phyloP scores from a whole-genome alignment of 805 yeast genomes.

The Candida orba region DNA sequence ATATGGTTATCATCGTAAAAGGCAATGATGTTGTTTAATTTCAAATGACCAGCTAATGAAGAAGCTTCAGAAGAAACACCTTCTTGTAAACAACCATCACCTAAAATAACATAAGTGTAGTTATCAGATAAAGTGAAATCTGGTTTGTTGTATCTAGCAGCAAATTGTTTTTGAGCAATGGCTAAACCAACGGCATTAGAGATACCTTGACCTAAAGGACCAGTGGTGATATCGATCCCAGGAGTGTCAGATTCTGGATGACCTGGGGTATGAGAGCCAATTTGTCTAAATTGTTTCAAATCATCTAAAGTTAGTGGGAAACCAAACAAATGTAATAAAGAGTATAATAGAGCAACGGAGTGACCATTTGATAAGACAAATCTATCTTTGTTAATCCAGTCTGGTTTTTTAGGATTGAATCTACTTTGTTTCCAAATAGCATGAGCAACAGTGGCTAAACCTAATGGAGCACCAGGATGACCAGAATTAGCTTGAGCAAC shows the following conservation, averaged over 20 bases:
- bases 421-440: constrained; percentile 72
- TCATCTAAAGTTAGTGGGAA: constrained; percentile 77
- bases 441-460: constrained; percentile 94
- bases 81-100: constrained; percentile 98
- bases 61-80: constrained; percentile 94
- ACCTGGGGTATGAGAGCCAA: constrained; percentile 90
- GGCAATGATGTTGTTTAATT: constrained; percentile 88
- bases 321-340: constrained; percentile 80
- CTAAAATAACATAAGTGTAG: constrained; percentile 73
- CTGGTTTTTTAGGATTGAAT: constrained; percentile 86
- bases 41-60: constrained; percentile 93
- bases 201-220: constrained; percentile 98
- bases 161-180: constrained; percentile 85
- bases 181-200: constrained; percentile 95
- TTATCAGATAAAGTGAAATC: constrained; percentile 64
- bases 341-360: constrained; percentile 85
- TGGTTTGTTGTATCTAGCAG: constrained; percentile 92
- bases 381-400: constrained; percentile 93
- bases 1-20: constrained; percentile 96
- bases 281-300: constrained; percentile 83
- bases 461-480: constrained; percentile 99
- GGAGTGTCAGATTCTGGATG: constrained; percentile 92
- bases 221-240: constrained; percentile 96
- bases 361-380: constrained; percentile 95
- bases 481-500: constrained; percentile 89